Conservation (phyloP, 208 protist genomes). For the Leishmania mexicana region DNA sequence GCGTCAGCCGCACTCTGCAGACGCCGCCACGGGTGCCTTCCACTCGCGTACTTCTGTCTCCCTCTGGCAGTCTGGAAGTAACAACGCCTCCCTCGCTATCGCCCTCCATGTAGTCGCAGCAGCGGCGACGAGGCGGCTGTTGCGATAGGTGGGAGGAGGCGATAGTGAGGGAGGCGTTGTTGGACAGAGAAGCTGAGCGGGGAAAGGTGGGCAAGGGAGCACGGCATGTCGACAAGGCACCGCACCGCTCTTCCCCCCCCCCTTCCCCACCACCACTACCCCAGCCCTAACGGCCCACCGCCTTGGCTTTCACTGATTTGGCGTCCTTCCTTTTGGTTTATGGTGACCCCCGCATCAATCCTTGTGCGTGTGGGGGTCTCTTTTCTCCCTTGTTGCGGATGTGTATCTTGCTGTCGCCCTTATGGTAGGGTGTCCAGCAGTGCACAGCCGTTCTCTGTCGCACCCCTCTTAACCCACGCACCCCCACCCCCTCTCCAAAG, state of each 20-base stretch:
- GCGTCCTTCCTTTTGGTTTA: not conserved
- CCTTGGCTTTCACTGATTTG: not conserved
- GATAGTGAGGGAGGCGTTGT: not conserved
- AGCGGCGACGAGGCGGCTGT: not conserved
- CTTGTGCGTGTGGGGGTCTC: not conserved
- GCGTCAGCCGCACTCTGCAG: not conserved
- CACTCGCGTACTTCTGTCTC: slow-evolving; percentile 21
- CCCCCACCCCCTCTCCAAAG: not conserved
- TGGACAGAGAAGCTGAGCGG: not conserved
- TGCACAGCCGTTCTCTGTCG: not conserved
- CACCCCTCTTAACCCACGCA: not conserved
- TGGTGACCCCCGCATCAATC: not conserved
- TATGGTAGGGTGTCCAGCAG: not conserved
- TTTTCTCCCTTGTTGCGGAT: not conserved
- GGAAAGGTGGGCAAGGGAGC: not conserved
- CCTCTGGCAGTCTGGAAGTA: slow-evolving; percentile 24
- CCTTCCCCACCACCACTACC: not conserved
- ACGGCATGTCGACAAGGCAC: not conserved
- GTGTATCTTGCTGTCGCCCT: not conserved
- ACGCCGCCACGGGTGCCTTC: slow-evolving; percentile 24
- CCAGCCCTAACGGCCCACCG: not conserved
- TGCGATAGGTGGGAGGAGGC: not conserved
- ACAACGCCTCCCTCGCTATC: slow-evolving; percentile 12
- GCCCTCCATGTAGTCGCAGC: not conserved
- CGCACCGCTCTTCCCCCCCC: not conserved